phyloP scores from a whole-genome alignment of 441 rosid genomes.

The Populus hybrid region DNA sequence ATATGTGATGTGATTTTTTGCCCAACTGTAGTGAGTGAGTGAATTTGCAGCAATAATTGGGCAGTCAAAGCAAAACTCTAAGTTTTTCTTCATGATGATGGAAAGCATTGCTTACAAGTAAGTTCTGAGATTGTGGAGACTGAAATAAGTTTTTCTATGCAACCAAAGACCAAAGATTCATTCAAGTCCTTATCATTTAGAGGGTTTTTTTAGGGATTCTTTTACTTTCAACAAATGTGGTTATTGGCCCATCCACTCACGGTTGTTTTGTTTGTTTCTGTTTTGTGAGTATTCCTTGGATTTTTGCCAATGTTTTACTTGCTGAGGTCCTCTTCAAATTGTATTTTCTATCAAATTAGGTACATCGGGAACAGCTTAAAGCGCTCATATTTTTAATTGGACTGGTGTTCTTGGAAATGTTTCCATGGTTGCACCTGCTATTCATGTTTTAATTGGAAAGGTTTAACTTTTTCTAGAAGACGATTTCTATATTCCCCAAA shows the following conservation, averaged over 20 bases:
- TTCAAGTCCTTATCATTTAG: background rate
- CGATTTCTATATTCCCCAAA: background rate
- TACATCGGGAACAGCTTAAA: too few species aligned
- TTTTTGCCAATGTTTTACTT: background rate
- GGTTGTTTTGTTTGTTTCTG: background rate
- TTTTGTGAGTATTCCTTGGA: background rate
- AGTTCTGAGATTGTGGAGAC: background rate
- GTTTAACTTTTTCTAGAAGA: conserved; percentile 1
- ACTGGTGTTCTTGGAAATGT: background rate
- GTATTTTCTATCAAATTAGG: too few species aligned
- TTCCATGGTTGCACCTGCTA: background rate
- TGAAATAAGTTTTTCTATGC: background rate
- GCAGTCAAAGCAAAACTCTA: background rate
- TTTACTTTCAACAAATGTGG: background rate
- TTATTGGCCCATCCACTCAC: background rate
- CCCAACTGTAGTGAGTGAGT: background rate
- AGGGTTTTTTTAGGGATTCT: background rate
- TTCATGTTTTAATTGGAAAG: background rate
- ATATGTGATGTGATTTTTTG: background rate
- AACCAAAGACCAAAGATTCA: background rate
- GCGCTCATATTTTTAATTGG: too few species aligned
- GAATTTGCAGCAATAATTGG: background rate
- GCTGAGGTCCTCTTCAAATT: background rate
- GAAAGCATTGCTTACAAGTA: background rate
- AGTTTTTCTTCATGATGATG: background rate